phyloP scores from a whole-genome alignment of 305 asterid genomes.

The Andrographis paniculata region DNA sequence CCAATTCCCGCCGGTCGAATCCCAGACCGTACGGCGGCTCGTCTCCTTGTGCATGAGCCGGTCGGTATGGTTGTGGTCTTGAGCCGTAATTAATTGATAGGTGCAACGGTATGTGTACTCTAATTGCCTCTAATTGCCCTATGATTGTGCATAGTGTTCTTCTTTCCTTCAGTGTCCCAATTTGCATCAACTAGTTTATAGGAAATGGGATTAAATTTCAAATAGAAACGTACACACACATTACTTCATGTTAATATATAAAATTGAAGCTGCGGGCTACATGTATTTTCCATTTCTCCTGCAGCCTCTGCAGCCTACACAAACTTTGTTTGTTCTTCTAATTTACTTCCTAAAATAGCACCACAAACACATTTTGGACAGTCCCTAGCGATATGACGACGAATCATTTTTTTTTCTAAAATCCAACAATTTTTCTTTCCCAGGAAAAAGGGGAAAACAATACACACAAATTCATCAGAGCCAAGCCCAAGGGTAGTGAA shows the following conservation, averaged over 20 bases:
- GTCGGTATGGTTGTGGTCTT: too few relatives aligned
- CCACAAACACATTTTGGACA: background rate
- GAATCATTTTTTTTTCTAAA: background rate
- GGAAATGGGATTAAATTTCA: too few relatives aligned
- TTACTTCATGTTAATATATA: background rate
- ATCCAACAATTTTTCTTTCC: background rate
- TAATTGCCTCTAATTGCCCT: too few relatives aligned
- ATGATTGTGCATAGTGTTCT: too few relatives aligned
- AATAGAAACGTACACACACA: background rate
- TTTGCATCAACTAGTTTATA: too few relatives aligned
- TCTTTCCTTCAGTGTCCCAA: too few relatives aligned
- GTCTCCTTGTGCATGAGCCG: too few relatives aligned
- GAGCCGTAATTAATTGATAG: too few relatives aligned
- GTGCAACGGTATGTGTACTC: too few relatives aligned
- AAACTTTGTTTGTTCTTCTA: background rate
- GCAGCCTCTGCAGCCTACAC: conserved; percentile 5
- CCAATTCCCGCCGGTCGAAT: too few relatives aligned
- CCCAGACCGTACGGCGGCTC: too few relatives aligned
- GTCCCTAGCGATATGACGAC: background rate
- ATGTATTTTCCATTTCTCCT: background rate
- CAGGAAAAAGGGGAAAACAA: background rate
- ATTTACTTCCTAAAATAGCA: background rate
- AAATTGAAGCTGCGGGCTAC: conserved; percentile 7
- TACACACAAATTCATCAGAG: background rate
- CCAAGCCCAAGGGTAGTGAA: background rate